Conservation (phyloP, 805 yeast species). For the Candida lessepsii region DNA sequence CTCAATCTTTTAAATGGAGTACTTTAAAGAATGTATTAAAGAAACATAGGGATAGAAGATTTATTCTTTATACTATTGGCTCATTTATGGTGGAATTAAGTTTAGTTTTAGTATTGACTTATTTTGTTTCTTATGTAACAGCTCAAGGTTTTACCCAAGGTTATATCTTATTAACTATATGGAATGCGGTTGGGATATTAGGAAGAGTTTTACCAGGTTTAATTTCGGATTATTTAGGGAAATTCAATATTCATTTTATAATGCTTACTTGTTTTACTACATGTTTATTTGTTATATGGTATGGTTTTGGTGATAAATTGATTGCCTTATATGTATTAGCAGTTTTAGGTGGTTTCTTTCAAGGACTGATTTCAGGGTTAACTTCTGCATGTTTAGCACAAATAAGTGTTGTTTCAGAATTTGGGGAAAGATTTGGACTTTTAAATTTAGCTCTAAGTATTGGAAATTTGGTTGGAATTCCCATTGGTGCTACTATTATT, state of each 20-base stretch:
- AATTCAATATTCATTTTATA: slow-evolving; percentile 44
- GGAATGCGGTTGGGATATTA: slow-evolving; percentile 45
- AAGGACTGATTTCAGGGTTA: slow-evolving; percentile 34
- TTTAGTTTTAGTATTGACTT: slow-evolving; percentile 50
- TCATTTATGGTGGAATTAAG: slow-evolving; percentile 50
- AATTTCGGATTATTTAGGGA: slow-evolving; percentile 53
- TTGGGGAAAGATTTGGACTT: slow-evolving; percentile 37
- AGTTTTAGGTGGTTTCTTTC: slow-evolving; percentile 32
- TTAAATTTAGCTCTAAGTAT: slow-evolving; percentile 27
- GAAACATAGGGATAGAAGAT: slow-evolving; percentile 19
- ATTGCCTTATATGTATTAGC: slow-evolving; percentile 31
- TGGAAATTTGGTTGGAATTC: slow-evolving; percentile 29
- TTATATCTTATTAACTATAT: slow-evolving; percentile 44
- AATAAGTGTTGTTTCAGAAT: slow-evolving; percentile 44
- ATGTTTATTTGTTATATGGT: slow-evolving; percentile 30
- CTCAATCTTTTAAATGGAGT: background rate
- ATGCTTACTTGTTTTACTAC: slow-evolving; percentile 28
- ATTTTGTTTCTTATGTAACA: slow-evolving; percentile 56
- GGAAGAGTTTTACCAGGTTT: slow-evolving; percentile 59
- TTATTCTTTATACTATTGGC: slow-evolving; percentile 26
- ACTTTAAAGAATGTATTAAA: background rate
- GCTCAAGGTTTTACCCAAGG: slow-evolving; percentile 46
- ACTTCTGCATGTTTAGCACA: slow-evolving; percentile 55
- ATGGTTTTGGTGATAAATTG: slow-evolving; percentile 29
- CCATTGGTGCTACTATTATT: slow-evolving; percentile 30